Conservation (phyloP, 371 early-diverging fungal genomes). For the Syncephalastrum racemosum region DNA sequence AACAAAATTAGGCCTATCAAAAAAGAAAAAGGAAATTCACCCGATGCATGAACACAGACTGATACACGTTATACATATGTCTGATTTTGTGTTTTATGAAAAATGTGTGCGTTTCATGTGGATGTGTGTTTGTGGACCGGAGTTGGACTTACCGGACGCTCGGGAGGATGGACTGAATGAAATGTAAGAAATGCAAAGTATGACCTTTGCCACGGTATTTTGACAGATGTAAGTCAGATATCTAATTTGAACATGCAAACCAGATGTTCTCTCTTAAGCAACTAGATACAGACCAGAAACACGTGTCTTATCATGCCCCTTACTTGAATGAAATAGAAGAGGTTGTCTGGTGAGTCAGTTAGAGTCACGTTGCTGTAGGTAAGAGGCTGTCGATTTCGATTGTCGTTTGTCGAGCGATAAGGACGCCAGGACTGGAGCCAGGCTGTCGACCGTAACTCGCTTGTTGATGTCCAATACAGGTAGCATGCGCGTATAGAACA, state of each 20-base stretch:
- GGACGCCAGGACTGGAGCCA: background rate
- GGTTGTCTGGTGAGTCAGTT: slow-evolving; percentile 12
- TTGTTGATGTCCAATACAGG: slow-evolving; percentile 1
- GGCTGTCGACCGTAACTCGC: background rate
- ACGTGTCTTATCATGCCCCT: background rate
- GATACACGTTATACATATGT: background rate
- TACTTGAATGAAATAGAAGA: slow-evolving; percentile 19
- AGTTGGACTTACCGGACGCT: slow-evolving; percentile 38
- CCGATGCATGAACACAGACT: slow-evolving; percentile 4
- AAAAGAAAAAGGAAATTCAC: background rate
- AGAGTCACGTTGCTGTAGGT: background rate
- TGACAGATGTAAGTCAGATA: slow-evolving; percentile 86
- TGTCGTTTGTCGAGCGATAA: background rate
- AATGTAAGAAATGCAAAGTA: slow-evolving; percentile 70
- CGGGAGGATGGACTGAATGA: slow-evolving; percentile 68
- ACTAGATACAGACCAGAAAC: background rate
- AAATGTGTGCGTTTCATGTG: too few relatives aligned
- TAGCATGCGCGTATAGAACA: slow-evolving; percentile 2
- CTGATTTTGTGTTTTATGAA: background rate
- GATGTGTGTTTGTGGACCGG: background rate
- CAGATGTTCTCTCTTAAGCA: background rate
- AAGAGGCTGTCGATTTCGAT: background rate
- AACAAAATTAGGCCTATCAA: slow-evolving; percentile 57
- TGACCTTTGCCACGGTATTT: slow-evolving; percentile 66
- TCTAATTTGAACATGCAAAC: slow-evolving; percentile 41